Conservation (phyloP, 2,329 filamentous ascomycete species). For the Microsporum ferrugineum region DNA sequence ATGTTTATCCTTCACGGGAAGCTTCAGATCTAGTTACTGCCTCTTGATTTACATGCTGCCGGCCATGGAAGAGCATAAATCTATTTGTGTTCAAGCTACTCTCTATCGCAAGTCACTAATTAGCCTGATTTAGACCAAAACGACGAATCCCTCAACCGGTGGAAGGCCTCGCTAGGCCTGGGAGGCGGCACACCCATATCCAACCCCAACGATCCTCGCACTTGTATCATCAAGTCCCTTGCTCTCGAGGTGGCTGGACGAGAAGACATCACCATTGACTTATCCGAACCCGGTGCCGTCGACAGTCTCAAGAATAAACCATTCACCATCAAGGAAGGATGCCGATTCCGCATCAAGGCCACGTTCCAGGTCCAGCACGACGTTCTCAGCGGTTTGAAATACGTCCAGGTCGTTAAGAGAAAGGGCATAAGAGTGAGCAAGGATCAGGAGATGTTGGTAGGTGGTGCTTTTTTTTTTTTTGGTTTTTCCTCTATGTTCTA, state of each 20-base stretch:
- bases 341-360: conserved; percentile 87
- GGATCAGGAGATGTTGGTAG: conserved; percentile 94
- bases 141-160: conserved; percentile 91
- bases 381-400: conserved; percentile 88
- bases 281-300: conserved; percentile 62
- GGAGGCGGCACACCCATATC: conserved; percentile 58
- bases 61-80: background rate
- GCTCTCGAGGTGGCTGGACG: conserved; percentile 78
- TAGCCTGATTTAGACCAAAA: conserved; percentile 44
- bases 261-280: conserved; percentile 75
- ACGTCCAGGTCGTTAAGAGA: conserved; percentile 85
- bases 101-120: background rate
- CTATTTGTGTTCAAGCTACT: background rate
- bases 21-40: background rate
- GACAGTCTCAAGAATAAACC: conserved; percentile 75
- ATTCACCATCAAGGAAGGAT: conserved; percentile 95
- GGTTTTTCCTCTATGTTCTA: background rate
- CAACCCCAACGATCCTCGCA: conserved; percentile 70
- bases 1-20: conserved; percentile 27
- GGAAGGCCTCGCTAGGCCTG: conserved; percentile 93
- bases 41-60: background rate
- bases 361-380: conserved; percentile 94
- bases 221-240: conserved; percentile 86
- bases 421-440: conserved; percentile 80
- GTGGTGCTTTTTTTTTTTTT: conserved; percentile 23